A percentile compares a stretch with the other conserved stretches of the same genome.
These are phyloP conservation scores for Trichoderma arundinaceum DNA, from an alignment of 2,329 filamentous ascomycete genomes.

Conservation along the genomic window DNA sequence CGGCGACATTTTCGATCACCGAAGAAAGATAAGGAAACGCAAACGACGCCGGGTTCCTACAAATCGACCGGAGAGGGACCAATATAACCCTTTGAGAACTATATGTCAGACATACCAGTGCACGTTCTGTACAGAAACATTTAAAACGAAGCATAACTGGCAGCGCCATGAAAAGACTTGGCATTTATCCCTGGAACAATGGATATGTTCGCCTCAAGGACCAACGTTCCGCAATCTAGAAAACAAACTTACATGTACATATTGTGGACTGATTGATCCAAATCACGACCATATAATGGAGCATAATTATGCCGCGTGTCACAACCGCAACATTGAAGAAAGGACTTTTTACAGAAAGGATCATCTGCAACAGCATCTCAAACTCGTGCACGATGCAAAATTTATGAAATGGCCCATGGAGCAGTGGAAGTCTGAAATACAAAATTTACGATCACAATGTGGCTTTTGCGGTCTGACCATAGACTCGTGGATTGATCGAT, in stretches of 20 bases:
- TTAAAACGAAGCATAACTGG: slow-evolving; percentile 52
- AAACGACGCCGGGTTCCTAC: neutral
- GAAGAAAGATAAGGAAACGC: neutral
- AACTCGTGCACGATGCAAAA: neutral
- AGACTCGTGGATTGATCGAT: slow-evolving; percentile 44
- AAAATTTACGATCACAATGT: slow-evolving; percentile 42
- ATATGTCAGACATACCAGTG: slow-evolving; percentile 42
- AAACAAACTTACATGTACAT: neutral
- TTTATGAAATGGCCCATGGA: slow-evolving; percentile 51
- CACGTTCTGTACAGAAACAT: slow-evolving; percentile 52
- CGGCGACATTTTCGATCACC: neutral
- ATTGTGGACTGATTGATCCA: neutral
- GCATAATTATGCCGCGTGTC: too few relatives aligned
- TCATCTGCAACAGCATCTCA: neutral
- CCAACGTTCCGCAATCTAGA: slow-evolving; percentile 27
- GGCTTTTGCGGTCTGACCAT: slow-evolving; percentile 47
- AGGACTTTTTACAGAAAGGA: neutral
- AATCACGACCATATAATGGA: neutral
- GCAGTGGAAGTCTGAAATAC: slow-evolving; percentile 43
- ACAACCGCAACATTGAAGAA: neutral
- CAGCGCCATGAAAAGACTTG: slow-evolving; percentile 55
- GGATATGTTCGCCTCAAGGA: slow-evolving; percentile 48
- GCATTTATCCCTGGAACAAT: slow-evolving; percentile 52
- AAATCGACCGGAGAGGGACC: neutral
- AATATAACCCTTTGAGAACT: neutral